These are phyloP conservation scores for Penicillium decumbens DNA, from an alignment of 2,329 filamentous ascomycete species.

Conservation along the genomic window DNA sequence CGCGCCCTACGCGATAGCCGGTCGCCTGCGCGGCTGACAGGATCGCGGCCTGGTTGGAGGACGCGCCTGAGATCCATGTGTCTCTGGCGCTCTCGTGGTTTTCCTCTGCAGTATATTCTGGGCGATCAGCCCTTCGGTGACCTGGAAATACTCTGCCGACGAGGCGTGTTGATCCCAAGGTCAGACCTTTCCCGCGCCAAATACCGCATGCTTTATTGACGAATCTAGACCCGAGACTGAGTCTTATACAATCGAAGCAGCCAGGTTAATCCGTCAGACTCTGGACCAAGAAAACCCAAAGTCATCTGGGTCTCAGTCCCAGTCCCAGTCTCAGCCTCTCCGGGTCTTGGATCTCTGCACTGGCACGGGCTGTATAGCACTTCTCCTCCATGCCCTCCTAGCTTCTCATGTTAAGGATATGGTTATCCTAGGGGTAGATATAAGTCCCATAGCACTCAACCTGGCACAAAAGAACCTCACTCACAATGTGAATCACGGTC, in stretches of 20 bases:
- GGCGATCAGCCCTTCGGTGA: conserved; percentile 83
- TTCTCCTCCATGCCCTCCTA: conserved; percentile 66
- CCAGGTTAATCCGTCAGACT: conserved; percentile 39
- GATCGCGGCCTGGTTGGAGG: conserved; percentile 23
- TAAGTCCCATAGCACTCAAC: conserved; percentile 60
- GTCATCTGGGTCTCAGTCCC: conserved; percentile 5
- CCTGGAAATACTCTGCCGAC: conserved; percentile 70
- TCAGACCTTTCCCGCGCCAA: conserved; percentile 12
- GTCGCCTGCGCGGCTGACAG: neutral
- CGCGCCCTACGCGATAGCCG: conserved; percentile 25
- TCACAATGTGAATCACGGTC: conserved; percentile 44
- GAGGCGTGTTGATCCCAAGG: conserved; percentile 81
- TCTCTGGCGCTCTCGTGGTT: conserved; percentile 51
- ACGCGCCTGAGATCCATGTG: conserved; percentile 38
- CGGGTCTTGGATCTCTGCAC: conserved; percentile 81
- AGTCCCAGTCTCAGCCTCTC: conserved; percentile 35
- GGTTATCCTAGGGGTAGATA: conserved; percentile 65
- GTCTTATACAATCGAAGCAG: conserved; percentile 58
- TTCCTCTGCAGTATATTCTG: conserved; percentile 84
- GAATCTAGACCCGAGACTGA: conserved; percentile 62
- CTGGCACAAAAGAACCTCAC: conserved; percentile 63
- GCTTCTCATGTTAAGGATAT: conserved; percentile 40
- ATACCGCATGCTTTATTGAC: neutral
- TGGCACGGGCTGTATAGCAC: conserved; percentile 82
- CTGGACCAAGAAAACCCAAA: neutral